Conservation (phyloP, 2,329 filamentous ascomycete genomes). For the Clarireedia hainanense region DNA sequence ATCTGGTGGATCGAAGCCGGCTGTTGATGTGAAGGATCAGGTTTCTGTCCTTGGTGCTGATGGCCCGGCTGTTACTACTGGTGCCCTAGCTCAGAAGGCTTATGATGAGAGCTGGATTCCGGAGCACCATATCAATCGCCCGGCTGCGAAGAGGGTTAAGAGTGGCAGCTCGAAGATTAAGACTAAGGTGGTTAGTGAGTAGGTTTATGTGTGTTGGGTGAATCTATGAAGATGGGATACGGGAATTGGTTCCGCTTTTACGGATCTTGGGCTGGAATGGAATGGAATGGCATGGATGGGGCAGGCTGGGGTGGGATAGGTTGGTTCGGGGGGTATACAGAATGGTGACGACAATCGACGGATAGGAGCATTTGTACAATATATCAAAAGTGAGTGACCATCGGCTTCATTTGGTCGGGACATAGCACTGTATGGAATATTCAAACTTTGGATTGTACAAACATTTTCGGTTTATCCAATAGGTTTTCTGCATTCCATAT, state of each 20-base stretch:
- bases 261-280: not conserved
- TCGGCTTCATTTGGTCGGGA: too few species aligned
- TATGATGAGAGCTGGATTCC: conserved; percentile 31
- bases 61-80: conserved; percentile 29
- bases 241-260: not conserved
- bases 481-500: too few species aligned
- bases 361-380: too few species aligned
- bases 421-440: too few species aligned
- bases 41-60: conserved; percentile 59
- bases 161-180: conserved; percentile 33
- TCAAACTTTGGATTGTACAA: too few species aligned
- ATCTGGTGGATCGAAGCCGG: conserved; percentile 59
- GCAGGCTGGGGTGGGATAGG: too few species aligned
- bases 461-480: too few species aligned
- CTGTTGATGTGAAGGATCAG: conserved; percentile 44
- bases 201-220: not conserved
- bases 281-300: not conserved
- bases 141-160: conserved; percentile 62
- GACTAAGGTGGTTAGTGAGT: conserved; percentile 12
- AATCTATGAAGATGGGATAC: not conserved
- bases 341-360: too few species aligned
- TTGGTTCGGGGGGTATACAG: too few species aligned
- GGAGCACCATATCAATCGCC: conserved; percentile 74
- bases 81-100: conserved; percentile 23
- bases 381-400: too few species aligned